phyloP scores from a whole-genome alignment of 2,329 filamentous ascomycete species.

The Fusarium dimerum region DNA sequence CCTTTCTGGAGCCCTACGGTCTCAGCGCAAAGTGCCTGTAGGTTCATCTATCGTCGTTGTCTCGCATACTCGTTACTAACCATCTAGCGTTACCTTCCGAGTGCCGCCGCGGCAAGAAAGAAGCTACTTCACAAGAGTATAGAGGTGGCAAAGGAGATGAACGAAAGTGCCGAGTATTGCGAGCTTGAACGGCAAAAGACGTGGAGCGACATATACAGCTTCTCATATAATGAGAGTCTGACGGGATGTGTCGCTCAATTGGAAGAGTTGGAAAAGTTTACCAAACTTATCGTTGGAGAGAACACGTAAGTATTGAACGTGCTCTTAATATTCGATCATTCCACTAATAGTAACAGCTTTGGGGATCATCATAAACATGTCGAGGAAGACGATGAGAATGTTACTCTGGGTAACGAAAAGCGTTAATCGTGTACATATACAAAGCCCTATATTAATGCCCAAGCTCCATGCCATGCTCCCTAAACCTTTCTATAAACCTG shows the following conservation, averaged over 20 bases:
- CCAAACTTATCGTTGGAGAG: constrained; percentile 60
- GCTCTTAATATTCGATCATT: background rate
- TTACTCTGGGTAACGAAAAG: constrained; percentile 15
- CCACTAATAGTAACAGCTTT: constrained; percentile 30
- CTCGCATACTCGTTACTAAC: background rate
- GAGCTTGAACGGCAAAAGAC: constrained; percentile 41
- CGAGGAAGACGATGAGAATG: constrained; percentile 24
- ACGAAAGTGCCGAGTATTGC: constrained; percentile 16
- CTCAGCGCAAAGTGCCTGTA: constrained; percentile 51
- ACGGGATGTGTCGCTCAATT: constrained; percentile 57
- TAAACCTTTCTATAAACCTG: constrained; percentile 6
- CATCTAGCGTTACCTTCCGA: constrained; percentile 53
- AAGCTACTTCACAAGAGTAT: constrained; percentile 52
- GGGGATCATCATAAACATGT: constrained; percentile 32
- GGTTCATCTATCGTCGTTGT: constrained; percentile 10
- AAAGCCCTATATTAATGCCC: constrained; percentile 9
- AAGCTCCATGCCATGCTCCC: constrained; percentile 10
- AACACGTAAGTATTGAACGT: constrained; percentile 38
- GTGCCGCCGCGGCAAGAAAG: constrained; percentile 54
- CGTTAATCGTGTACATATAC: constrained; percentile 11
- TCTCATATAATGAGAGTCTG: constrained; percentile 54
- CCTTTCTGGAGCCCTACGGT: constrained; percentile 55
- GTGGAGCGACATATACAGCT: constrained; percentile 60
- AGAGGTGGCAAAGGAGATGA: constrained; percentile 44
- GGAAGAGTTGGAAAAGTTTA: constrained; percentile 55